phyloP scores from a whole-genome alignment of 2,329 filamentous ascomycete species.

The Camptophora hylomeconis region DNA sequence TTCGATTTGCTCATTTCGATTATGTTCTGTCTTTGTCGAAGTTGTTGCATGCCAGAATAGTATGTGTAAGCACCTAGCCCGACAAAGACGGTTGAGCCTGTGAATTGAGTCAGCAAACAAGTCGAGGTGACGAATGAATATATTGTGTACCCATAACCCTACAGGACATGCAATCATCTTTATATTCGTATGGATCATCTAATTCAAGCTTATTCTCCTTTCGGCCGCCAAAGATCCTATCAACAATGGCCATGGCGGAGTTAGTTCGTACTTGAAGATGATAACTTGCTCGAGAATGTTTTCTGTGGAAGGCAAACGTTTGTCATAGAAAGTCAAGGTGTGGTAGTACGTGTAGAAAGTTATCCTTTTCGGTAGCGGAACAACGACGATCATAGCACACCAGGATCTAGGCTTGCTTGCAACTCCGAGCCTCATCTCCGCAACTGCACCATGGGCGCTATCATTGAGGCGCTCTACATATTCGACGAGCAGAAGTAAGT shows the following conservation, averaged over 20 bases:
- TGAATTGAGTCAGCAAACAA: constrained; percentile 3
- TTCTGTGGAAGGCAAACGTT: too few species aligned
- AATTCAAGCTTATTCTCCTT: constrained; percentile 3
- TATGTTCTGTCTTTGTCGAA: constrained; percentile 46
- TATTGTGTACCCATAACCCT: constrained; percentile 52
- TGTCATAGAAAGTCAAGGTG: too few species aligned
- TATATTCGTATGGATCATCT: constrained; percentile 14
- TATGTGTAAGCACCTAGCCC: constrained; percentile 69
- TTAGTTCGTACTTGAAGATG: too few species aligned
- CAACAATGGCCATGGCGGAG: constrained; percentile 5
- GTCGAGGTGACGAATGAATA: constrained; percentile 2
- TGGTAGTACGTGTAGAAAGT: too few species aligned
- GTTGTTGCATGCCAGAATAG: constrained; percentile 58
- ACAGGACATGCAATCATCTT: constrained; percentile 57
- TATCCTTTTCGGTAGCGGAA: too few species aligned
- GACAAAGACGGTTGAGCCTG: constrained; percentile 63
- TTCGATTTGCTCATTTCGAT: constrained; percentile 58
- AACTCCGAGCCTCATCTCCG: too few species aligned
- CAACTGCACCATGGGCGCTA: constrained; percentile 69
- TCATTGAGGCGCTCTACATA: constrained; percentile 91
- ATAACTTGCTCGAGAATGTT: too few species aligned
- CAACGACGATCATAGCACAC: too few species aligned
- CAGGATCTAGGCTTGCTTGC: too few species aligned
- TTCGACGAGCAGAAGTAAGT: constrained; percentile 87
- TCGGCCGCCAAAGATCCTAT: constrained; percentile 1